phyloP scores from a whole-genome alignment of 805 yeast genomes.

The Candida pini region DNA sequence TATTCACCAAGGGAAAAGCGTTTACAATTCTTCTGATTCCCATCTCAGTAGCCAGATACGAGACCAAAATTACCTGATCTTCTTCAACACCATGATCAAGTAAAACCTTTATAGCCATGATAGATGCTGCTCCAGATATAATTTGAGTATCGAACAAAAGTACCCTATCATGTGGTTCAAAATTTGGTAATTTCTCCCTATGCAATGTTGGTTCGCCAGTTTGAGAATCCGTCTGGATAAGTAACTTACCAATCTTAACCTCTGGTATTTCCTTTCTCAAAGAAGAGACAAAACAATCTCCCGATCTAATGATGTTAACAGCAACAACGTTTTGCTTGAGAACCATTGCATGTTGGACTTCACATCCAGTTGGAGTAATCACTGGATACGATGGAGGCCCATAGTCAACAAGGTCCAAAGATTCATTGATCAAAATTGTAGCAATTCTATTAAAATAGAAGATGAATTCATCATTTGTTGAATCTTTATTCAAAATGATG shows the following conservation, averaged over 20 bases:
- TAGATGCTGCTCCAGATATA: slow-evolving; percentile 87
- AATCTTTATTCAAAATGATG: slow-evolving; percentile 49
- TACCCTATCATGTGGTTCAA: slow-evolving; percentile 35
- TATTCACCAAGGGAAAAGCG: slow-evolving; percentile 65
- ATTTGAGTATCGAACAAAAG: slow-evolving; percentile 82
- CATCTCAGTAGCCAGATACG: slow-evolving; percentile 70
- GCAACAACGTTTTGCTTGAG: slow-evolving; percentile 54
- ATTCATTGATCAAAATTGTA: slow-evolving; percentile 58
- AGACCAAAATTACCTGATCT: slow-evolving; percentile 59
- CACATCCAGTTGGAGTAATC: slow-evolving; percentile 38
- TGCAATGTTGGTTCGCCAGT: slow-evolving; percentile 96
- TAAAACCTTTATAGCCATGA: slow-evolving; percentile 88
- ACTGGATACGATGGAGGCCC: slow-evolving; percentile 14
- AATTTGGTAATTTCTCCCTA: slow-evolving; percentile 63
- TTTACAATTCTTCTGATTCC: slow-evolving; percentile 68
- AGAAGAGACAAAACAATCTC: slow-evolving; percentile 85
- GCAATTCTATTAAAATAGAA: slow-evolving; percentile 86
- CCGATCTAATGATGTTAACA: slow-evolving; percentile 79
- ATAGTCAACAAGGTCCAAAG: slow-evolving; percentile 53
- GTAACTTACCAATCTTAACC: slow-evolving; percentile 71
- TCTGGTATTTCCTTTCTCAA: slow-evolving; percentile 73
- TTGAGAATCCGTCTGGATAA: slow-evolving; percentile 79
- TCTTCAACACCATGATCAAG: slow-evolving; percentile 70
- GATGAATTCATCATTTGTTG: slow-evolving; percentile 70
- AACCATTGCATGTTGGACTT: slow-evolving; percentile 22